Evolutionary conservation across 2,329 filamentous ascomycete species (phyloP).

Genomic region (Neonectria neomacrospora): DNA sequence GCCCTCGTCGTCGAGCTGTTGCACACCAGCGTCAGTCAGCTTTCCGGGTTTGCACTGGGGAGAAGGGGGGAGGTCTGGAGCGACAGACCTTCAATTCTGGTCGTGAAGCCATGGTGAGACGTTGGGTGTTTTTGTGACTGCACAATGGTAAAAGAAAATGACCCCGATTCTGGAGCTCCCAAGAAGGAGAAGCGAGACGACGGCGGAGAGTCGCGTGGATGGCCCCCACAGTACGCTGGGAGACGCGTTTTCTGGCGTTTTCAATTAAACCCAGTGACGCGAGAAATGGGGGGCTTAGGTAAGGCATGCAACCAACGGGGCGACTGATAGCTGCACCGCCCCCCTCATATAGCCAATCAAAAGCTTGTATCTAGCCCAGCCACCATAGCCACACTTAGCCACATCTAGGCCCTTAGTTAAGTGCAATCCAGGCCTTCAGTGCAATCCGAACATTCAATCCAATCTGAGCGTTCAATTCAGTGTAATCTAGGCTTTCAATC

Average conservation of each 20-base stretch:
- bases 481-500: no score
- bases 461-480: no score
- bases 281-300: constrained; percentile 22
- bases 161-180: constrained; percentile 17
- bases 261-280: constrained; percentile 44
- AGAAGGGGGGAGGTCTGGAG: neutral
- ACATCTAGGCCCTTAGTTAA: no score
- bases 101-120: constrained; percentile 71
- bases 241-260: constrained; percentile 44
- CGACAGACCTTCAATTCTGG: constrained; percentile 74
- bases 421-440: no score
- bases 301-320: no score
- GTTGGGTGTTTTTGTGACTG: constrained; percentile 14
- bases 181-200: constrained; percentile 10
- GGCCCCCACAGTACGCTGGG: constrained; percentile 36
- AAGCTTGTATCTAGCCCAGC: no score
- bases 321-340: no score
- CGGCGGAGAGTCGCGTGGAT: constrained; percentile 36
- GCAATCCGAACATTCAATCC: no score
- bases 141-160: constrained; percentile 10
- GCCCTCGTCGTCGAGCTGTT: constrained; percentile 91
- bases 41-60: constrained; percentile 3
- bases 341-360: no score
- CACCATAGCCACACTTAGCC: no score
- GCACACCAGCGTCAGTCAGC: constrained; percentile 20